Evolutionary conservation across 2,329 filamentous ascomycete genomes (phyloP).

Genomic region (Ophiostoma australiae): DNA sequence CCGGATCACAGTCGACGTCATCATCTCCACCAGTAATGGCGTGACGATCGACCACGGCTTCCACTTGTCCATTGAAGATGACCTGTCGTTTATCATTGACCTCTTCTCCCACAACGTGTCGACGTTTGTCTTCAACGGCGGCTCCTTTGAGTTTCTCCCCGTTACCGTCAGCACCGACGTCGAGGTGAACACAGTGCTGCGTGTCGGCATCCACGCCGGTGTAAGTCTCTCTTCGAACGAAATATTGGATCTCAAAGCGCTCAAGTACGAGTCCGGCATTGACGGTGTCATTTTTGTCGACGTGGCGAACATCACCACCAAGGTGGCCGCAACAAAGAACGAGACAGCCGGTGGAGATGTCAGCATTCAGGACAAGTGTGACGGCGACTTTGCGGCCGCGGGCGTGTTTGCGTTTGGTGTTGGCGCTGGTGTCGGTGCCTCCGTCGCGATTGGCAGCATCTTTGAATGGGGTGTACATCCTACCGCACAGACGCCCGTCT

Average conservation of each 20-base stretch:
- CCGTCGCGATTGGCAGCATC: neutral
- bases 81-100: conserved; percentile 43
- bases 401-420: conserved; percentile 14
- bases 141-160: neutral
- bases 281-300: neutral
- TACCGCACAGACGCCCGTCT: neutral
- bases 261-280: neutral
- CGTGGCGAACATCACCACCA: neutral
- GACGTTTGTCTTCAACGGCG: conserved; percentile 45
- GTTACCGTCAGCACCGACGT: neutral
- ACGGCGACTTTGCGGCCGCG: neutral
- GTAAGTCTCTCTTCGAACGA: neutral
- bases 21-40: conserved; percentile 34
- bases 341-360: conserved; percentile 28
- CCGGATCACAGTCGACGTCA: neutral
- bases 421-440: conserved; percentile 25
- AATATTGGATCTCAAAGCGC: neutral
- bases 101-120: conserved; percentile 49
- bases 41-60: conserved; percentile 51
- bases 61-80: conserved; percentile 51
- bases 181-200: neutral
- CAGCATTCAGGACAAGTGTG: neutral
- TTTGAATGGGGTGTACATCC: neutral
- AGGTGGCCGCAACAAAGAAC: neutral
- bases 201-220: neutral